phyloP scores from a whole-genome alignment of 202 grass and related monocot species.

The Tripidium arundinaceum region DNA sequence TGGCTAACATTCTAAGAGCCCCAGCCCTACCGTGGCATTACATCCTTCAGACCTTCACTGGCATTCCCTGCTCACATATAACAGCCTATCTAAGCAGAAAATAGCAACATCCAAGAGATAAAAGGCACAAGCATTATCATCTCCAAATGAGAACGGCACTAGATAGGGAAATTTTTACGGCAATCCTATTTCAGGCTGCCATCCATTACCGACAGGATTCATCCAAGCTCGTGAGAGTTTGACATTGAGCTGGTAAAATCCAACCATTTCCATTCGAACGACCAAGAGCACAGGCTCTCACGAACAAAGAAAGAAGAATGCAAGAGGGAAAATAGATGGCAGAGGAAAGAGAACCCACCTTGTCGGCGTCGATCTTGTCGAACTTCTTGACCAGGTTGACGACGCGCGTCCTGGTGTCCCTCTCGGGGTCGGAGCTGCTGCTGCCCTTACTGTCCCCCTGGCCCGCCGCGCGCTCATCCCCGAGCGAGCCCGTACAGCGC shows the following conservation, averaged over 20 bases:
- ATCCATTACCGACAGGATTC: background rate
- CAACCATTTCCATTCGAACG: background rate
- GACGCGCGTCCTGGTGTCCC: constrained; percentile 33
- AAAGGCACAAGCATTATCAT: too few relatives aligned
- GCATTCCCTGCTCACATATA: background rate
- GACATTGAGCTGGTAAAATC: background rate
- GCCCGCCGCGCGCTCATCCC: background rate
- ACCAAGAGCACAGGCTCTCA: background rate
- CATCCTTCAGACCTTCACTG: background rate
- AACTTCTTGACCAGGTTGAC: constrained; percentile 58
- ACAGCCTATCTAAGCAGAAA: too few relatives aligned
- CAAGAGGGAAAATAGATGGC: background rate
- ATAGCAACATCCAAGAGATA: too few relatives aligned
- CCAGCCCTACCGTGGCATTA: background rate
- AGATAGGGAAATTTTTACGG: too few relatives aligned
- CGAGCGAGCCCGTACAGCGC: background rate
- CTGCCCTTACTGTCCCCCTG: background rate
- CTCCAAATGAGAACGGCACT: too few relatives aligned
- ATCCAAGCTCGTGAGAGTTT: background rate
- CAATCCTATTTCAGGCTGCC: background rate
- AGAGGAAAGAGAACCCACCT: constrained; percentile 34
- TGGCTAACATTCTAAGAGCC: background rate
- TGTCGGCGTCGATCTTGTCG: constrained; percentile 60
- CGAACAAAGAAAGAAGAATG: background rate
- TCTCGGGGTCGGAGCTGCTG: background rate